A percentile compares a stretch with the other conserved stretches of the same genome.
Conservation (phyloP, 2,329 filamentous ascomycete species). For the Calonectria hawksworthii region DNA sequence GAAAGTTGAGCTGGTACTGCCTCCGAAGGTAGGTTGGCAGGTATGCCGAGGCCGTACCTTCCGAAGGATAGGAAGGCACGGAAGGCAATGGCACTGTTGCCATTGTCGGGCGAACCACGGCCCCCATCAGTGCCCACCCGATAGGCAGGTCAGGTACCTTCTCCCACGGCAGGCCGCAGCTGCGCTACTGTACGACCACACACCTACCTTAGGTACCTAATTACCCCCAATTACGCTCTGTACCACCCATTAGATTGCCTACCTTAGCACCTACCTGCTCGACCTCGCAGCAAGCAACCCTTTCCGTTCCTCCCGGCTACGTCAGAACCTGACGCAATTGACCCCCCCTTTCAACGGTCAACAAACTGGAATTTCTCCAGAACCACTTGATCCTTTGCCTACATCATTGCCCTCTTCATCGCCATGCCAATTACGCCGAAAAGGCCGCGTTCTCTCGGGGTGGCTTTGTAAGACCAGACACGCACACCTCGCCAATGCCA, state of each 20-base stretch:
- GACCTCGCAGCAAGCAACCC: background rate
- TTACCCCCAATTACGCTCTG: background rate
- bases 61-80: conserved; percentile 13
- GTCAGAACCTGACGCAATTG: conserved; percentile 27
- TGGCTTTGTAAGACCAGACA: conserved; percentile 18
- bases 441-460: conserved; percentile 12
- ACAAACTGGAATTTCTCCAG: conserved; percentile 21
- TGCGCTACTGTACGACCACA: background rate
- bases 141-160: background rate
- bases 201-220: conserved; percentile 3
- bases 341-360: conserved; percentile 6
- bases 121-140: background rate
- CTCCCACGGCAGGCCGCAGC: background rate
- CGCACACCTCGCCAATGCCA: background rate
- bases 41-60: background rate
- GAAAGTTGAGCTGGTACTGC: background rate
- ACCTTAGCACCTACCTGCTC: background rate
- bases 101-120: conserved; percentile 22
- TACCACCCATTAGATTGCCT: background rate
- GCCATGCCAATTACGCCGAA: conserved; percentile 10
- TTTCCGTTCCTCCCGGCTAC: conserved; percentile 9
- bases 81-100: conserved; percentile 14
- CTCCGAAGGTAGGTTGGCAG: background rate
- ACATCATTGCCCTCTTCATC: conserved; percentile 17
- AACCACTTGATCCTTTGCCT: conserved; percentile 18